A percentile compares a stretch with the other conserved stretches of the same genome.
Evolutionary conservation across 2,329 filamentous ascomycete species (phyloP).

Genomic region (Talaromyces sp.): DNA sequence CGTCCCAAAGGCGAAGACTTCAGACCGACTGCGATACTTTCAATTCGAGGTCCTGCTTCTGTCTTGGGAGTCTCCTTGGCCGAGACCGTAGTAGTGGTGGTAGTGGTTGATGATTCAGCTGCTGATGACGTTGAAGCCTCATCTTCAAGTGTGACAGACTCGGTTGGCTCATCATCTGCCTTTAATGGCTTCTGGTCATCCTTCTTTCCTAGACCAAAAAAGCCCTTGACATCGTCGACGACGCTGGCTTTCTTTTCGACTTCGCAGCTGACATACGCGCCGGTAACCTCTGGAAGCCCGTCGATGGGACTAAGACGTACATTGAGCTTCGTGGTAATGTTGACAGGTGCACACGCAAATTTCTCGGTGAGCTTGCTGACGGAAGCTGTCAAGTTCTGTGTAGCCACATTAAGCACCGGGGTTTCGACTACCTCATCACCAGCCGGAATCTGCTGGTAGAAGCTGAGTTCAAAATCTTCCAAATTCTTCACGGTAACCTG

Average conservation of each 20-base stretch:
- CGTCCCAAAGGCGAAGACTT: conserved; percentile 46
- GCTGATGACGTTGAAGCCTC: conserved; percentile 46
- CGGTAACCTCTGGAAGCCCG: conserved; percentile 74
- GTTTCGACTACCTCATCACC: conserved; percentile 50
- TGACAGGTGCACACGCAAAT: conserved; percentile 70
- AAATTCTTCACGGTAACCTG: conserved; percentile 79
- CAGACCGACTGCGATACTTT: conserved; percentile 53
- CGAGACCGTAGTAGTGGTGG: conserved; percentile 48
- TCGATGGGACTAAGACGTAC: conserved; percentile 68
- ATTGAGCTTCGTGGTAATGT: conserved; percentile 75
- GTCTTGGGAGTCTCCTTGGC: conserved; percentile 43
- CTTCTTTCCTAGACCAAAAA: conserved; percentile 90
- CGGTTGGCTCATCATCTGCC: conserved; percentile 56
- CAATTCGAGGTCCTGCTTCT: conserved; percentile 45
- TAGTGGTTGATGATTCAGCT: conserved; percentile 35
- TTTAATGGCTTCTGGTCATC: conserved; percentile 70
- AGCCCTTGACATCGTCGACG: conserved; percentile 90
- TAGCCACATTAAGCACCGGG: conserved; percentile 64
- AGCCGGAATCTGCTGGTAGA: conserved; percentile 68
- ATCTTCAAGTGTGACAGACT: conserved; percentile 45
- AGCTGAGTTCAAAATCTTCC: conserved; percentile 73
- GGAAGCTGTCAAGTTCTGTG: conserved; percentile 80
- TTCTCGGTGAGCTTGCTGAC: conserved; percentile 74
- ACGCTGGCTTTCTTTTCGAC: conserved; percentile 77
- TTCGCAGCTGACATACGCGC: conserved; percentile 80